A percentile compares a stretch with the other conserved stretches of the same genome.
Conservation (phyloP, 169 alveolate species). For the Plasmodium gonderi region DNA sequence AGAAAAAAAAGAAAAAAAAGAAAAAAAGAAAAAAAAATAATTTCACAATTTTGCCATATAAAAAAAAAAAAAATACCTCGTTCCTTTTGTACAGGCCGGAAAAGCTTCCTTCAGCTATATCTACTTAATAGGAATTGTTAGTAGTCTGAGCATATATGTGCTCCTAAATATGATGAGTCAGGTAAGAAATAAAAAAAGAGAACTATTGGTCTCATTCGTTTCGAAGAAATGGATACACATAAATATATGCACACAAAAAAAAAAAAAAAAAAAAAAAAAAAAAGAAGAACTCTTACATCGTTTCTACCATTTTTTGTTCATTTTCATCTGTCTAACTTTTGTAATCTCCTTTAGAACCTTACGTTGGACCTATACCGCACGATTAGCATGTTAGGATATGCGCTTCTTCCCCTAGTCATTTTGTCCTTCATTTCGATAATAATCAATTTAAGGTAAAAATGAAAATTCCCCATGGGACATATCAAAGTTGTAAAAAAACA, state of each 20-base stretch:
- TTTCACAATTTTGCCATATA: background rate
- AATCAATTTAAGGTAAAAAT: constrained; percentile 77
- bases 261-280: background rate
- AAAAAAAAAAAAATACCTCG: background rate
- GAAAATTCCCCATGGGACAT: background rate
- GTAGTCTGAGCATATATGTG: constrained; percentile 81
- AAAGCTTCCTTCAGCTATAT: constrained; percentile 83
- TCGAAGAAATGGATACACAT: background rate
- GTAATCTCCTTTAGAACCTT: background rate
- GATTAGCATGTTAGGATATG: constrained; percentile 89
- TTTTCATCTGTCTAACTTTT: background rate
- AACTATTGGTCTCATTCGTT: background rate
- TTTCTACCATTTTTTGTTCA: background rate
- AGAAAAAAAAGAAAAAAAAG: background rate
- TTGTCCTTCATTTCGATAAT: constrained; percentile 85
- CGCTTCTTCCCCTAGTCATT: constrained; percentile 85
- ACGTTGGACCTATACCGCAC: constrained; percentile 86
- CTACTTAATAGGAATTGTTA: constrained; percentile 83
- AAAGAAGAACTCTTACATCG: background rate
- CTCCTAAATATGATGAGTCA: constrained; percentile 81
- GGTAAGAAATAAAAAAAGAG: constrained; percentile 26
- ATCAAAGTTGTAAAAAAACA: no score
- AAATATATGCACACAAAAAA: background rate
- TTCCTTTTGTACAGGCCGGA: constrained; percentile 40
- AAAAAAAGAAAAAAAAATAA: background rate